Evolutionary conservation across 2,329 filamentous ascomycete species (phyloP).

Genomic region (Aspergillus pseudoviridinutans): DNA sequence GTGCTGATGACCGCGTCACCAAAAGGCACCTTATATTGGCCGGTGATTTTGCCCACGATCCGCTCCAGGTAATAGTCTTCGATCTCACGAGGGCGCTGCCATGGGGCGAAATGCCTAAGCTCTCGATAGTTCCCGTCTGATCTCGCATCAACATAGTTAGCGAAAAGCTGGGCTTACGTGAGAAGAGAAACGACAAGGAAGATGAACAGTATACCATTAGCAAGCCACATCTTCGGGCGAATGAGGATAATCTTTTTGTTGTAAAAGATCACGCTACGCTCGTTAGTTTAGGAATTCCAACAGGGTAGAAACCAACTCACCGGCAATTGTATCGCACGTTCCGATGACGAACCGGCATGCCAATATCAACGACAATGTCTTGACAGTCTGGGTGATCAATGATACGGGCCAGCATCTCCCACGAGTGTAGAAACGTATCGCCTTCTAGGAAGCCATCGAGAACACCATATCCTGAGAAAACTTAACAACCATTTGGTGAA

Average conservation of each 20-base stretch:
- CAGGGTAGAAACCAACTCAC: constrained; percentile 1
- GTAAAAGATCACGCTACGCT: constrained; percentile 50
- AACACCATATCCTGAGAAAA: constrained; percentile 51
- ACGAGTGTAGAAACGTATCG: constrained; percentile 57
- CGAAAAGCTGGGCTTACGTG: not conserved
- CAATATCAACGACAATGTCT: constrained; percentile 64
- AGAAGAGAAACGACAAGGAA: not conserved
- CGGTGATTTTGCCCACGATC: constrained; percentile 55
- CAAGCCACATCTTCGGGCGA: constrained; percentile 67
- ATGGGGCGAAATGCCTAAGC: constrained; percentile 61
- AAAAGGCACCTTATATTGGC: constrained; percentile 57
- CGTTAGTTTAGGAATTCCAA: not conserved
- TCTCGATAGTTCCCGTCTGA: constrained; percentile 61
- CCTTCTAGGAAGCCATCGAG: constrained; percentile 63
- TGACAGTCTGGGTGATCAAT: constrained; percentile 57
- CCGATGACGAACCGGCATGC: constrained; percentile 59
- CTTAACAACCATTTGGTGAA: not conserved
- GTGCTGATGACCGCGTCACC: constrained; percentile 65
- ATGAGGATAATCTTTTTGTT: constrained; percentile 68
- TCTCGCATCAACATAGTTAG: not conserved
- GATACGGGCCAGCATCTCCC: constrained; percentile 61
- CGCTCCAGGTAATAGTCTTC: constrained; percentile 64
- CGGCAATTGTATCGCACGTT: constrained; percentile 64
- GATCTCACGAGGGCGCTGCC: constrained; percentile 52
- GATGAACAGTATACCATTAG: constrained; percentile 47